Evolutionary conservation across 2,329 filamentous ascomycete genomes (phyloP).

Genomic region (Sclerotinia subarctica): DNA sequence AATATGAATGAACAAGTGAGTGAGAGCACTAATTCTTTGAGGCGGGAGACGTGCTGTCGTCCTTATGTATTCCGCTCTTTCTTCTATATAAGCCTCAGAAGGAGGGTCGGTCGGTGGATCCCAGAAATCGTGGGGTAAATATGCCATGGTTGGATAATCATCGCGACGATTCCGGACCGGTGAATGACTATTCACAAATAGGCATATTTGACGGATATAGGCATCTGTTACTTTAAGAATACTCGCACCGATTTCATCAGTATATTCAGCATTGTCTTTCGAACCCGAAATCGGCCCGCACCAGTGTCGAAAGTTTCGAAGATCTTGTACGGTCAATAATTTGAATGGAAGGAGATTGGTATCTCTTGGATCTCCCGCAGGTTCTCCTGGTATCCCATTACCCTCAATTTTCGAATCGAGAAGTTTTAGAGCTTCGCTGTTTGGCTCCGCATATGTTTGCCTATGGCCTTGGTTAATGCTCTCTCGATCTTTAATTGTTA

Average conservation of each 20-base stretch:
- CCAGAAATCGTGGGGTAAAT: constrained; percentile 9
- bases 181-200: constrained; percentile 8
- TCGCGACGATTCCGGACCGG: neutral
- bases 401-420: neutral
- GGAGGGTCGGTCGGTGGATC: neutral
- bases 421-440: neutral
- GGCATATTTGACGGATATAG: constrained; percentile 2
- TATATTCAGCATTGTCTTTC: neutral
- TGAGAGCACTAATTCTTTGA: neutral
- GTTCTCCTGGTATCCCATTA: neutral
- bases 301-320: neutral
- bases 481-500: neutral
- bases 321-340: neutral
- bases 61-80: constrained; percentile 1
- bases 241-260: neutral
- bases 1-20: constrained; percentile 11
- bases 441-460: neutral
- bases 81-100: constrained; percentile 8
- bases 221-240: constrained; percentile 8
- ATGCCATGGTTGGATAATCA: constrained; percentile 8
- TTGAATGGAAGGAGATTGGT: constrained; percentile 8
- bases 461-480: neutral
- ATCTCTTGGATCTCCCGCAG: neutral
- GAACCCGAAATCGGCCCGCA: neutral
- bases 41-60: neutral